Base-by-base conservation (phyloP, 305 asterid species). In the Lippia alba region DNA sequence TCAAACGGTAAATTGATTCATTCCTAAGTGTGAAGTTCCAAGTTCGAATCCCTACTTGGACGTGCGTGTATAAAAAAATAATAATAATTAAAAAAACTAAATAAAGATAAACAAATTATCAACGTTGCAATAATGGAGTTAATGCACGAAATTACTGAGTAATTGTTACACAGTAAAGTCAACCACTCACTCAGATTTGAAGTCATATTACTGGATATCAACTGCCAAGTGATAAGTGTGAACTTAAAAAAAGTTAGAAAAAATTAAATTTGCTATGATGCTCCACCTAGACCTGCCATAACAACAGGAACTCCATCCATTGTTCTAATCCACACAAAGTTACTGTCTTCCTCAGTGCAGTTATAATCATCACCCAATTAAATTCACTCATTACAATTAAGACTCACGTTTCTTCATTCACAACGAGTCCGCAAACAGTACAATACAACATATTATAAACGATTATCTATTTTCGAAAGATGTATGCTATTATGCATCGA, bases 111-210 rank as follows among this genome's bases (percentile, higher is more conserved):
- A 60, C 74, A 45, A 11, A 67, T 68, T 12, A 53, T 32, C 16
- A 51, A 67, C 58, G 62, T 59, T 66, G 61, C 60, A 40, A 14
- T 18, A 64, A 34, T 72, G 77, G 78, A 73, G 73, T 60, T 71
- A 67, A 51, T 49, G 32, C 24, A 24, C 48, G 32, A 44, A 53
- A 70, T 58, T 64, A 40, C 73, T 51, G 44, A 12, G 51, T 44
- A 54, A 55, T 65, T 74, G 76, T 67, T 62, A 36, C 77, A 75
- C 62, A 30, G 58, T 20, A 61, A 24, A 24, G 77, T 83, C 81
- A 75, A 64, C 81, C 85, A 81, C 85, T 80, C 61, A 69, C 12
- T 59, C 32, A 44, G 12, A 55, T 14, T 61, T 57, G n/a, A 46
- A 57, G 70, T 74, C 82, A 66, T 72, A 76, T 56, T 39, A 44